Evolutionary conservation across 306 rosid species (phyloP), one percentile per base, ranked within the genome.

Genomic region (Gastrolobium villosum): DNA sequence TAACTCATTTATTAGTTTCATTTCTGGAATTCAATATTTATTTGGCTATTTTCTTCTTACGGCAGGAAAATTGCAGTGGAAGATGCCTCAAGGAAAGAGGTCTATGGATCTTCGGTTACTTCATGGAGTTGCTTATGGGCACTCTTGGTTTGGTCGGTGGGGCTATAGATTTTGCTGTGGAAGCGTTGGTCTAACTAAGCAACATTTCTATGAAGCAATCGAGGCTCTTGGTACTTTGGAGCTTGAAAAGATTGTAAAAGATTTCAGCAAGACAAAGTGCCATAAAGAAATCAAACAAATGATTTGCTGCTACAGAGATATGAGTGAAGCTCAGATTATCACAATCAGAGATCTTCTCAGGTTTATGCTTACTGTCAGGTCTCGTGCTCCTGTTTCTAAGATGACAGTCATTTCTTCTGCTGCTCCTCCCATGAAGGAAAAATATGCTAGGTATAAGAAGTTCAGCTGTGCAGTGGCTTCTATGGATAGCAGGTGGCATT

Each of bases 401-500:
- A 84, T 83, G 77, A 6, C 73, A 9, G 44, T 14, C 69, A 56
- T 52, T 26, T 40, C 70, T 40, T 6, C 62, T 36, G 46, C 64
- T 46, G 52, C 81, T 73, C 31, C 82, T 75, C 79, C 60, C 1
- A 52, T 15, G 70, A 94, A 90, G 86, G 94, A 94, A 31, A 90
- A 88, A 65, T 76, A 88, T 7, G 75, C 31, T 0, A 89, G 78
- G 91, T 87, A 86, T 54, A 92, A 83, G 79, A 92, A 78, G 52
- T 94, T 94, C 87, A 75, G 83, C 59, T 79, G 61, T 10, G 89
- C 83, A 7, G 77, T 94, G 65, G 80, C 89, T 11, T 87, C 71
- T 70, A 92, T 92, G 97, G 98, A 94, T 79, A 92, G 97, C 74
- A 87, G 98, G 79, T 94, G 98, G 98, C 96, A n/a, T n/a, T n/a